A percentile compares a stretch with the other conserved stretches of the same genome.
Conservation (phyloP, 768 basidiomycete genomes). For the Chalciporus sphaerocephalus region DNA sequence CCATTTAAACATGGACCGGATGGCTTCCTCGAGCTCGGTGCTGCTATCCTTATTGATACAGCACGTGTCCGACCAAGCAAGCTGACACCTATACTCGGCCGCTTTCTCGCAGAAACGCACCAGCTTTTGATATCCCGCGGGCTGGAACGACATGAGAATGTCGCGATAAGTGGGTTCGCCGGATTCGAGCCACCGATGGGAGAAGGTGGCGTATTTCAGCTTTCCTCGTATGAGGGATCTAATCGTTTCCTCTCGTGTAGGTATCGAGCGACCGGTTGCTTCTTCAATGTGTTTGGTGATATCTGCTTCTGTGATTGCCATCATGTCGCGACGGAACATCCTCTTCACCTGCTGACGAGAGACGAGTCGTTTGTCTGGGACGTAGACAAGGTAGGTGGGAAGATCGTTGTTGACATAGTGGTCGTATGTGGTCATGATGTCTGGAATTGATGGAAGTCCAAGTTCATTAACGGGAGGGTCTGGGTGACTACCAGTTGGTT, state of each 20-base stretch:
- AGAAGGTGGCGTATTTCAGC: conserved; percentile 5
- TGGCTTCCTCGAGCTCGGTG: neutral
- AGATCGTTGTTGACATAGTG: conserved; percentile 29
- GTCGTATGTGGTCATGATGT: conserved; percentile 22
- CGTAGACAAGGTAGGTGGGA: conserved; percentile 27
- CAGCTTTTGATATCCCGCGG: neutral
- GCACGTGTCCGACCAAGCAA: conserved; percentile 1
- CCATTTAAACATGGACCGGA: conserved; percentile 5
- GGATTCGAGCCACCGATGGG: neutral
- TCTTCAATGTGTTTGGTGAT: conserved; percentile 15
- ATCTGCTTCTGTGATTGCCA: conserved; percentile 23
- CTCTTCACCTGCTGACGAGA: conserved; percentile 32
- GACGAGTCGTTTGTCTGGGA: conserved; percentile 22
- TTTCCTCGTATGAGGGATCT: conserved; percentile 19
- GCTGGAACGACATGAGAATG: neutral
- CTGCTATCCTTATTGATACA: neutral
- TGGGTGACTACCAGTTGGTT: no score
- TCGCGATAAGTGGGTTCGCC: neutral
- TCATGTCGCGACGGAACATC: conserved; percentile 27
- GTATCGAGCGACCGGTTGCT: conserved; percentile 20
- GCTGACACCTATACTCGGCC: neutral
- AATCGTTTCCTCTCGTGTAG: conserved; percentile 27
- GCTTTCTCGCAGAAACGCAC: neutral
- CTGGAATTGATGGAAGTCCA: conserved; percentile 14
- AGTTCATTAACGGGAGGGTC: conserved; percentile 8